These are phyloP conservation scores for Spatholobus suberectus DNA, from an alignment of 306 rosid genomes.

Conservation along the genomic window DNA sequence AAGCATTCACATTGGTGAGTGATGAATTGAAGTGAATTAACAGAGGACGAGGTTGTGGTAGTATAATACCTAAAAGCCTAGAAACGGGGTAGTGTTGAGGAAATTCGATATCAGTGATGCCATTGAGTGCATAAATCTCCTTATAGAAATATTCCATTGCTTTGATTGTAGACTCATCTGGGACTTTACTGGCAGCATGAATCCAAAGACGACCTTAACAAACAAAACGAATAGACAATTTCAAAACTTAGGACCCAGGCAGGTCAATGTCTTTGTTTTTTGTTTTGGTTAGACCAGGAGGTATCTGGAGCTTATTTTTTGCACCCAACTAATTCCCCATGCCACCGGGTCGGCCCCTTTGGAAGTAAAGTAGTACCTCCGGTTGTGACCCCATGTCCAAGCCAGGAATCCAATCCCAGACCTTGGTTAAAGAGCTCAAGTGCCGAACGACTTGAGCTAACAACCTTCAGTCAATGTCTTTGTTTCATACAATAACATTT, in stretches of 20 bases:
- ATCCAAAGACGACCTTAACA: conserved; percentile 93
- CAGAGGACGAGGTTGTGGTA: neutral
- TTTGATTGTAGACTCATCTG: conserved; percentile 84
- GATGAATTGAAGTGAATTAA: neutral
- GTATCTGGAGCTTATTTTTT: too few species aligned
- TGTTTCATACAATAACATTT: neutral
- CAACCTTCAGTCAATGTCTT: too few species aligned
- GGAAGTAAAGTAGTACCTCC: too few species aligned
- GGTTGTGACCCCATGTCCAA: too few species aligned
- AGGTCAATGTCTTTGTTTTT: neutral
- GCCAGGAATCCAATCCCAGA: too few species aligned
- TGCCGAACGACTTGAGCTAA: too few species aligned
- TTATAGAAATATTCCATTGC: conserved; percentile 91
- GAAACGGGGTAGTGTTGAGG: conserved; percentile 93
- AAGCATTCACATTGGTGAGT: conserved; percentile 21
- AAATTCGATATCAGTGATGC: conserved; percentile 72
- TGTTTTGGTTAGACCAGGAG: too few species aligned
- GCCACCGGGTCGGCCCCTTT: too few species aligned
- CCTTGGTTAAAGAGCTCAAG: too few species aligned
- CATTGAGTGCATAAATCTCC: conserved; percentile 83
- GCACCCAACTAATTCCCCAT: too few species aligned
- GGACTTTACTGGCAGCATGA: conserved; percentile 97
- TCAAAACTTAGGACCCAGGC: neutral
- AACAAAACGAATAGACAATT: neutral
- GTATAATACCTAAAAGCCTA: conserved; percentile 71